phyloP scores from a whole-genome alignment of 495 filamentous ascomycete species.

The Trypethelium eluteriae region DNA sequence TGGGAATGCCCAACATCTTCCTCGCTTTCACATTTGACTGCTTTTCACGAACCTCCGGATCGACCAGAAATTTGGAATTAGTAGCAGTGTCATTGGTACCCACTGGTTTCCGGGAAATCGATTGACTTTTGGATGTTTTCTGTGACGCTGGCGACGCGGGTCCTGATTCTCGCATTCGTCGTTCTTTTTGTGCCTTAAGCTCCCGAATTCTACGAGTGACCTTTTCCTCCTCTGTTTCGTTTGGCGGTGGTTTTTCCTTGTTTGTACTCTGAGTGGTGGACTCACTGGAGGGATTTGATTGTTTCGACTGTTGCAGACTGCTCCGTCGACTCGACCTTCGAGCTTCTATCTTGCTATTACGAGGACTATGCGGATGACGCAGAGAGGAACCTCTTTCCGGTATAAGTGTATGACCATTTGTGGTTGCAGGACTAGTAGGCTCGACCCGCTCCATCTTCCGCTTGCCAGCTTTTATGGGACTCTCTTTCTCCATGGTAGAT shows the following conservation, averaged over 20 bases:
- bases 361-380: conserved; percentile 7
- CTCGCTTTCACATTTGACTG: not conserved
- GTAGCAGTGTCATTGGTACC: not conserved
- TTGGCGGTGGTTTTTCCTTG: conserved; percentile 13
- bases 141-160: not conserved
- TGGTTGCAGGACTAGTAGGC: not conserved
- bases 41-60: not conserved
- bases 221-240: conserved; percentile 24
- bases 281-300: not conserved
- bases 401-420: conserved; percentile 14
- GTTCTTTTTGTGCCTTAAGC: conserved; percentile 21
- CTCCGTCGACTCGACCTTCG: conserved; percentile 7
- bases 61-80: not conserved
- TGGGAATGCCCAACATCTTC: conserved; percentile 2
- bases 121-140: not conserved
- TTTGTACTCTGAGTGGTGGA: not conserved
- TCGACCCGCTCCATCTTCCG: not conserved
- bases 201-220: conserved; percentile 24
- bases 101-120: not conserved
- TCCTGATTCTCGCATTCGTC: conserved; percentile 19
- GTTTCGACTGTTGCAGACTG: not conserved
- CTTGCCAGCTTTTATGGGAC: conserved; percentile 8
- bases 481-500: not conserved
- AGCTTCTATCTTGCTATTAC: not conserved
- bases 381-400: conserved; percentile 13